Evolutionary conservation across 2,329 filamentous ascomycete genomes (phyloP).

Genomic region (Bimuria novae-zelandiae): DNA sequence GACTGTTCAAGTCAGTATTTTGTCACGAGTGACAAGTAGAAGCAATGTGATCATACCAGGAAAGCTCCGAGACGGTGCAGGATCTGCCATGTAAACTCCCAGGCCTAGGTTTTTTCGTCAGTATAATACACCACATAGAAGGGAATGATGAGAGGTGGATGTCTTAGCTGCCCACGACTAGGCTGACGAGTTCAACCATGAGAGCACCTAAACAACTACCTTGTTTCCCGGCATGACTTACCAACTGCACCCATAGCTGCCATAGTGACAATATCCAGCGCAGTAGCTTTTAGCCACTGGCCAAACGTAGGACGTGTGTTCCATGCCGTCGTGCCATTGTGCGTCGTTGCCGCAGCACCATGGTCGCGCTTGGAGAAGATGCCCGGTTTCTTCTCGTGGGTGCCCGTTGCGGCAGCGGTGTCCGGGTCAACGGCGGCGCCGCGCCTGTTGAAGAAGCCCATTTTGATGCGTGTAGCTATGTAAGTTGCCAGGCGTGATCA

Average conservation of each 20-base stretch:
- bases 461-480: constrained; percentile 19
- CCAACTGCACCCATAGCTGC: constrained; percentile 65
- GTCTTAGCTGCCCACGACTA: too few species aligned
- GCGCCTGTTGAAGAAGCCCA: constrained; percentile 48
- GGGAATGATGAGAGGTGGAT: too few species aligned
- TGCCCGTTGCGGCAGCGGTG: constrained; percentile 40
- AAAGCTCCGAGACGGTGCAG: constrained; percentile 71
- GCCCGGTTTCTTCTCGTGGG: constrained; percentile 35
- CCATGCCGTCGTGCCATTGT: constrained; percentile 23
- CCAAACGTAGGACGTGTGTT: constrained; percentile 62
- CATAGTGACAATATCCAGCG: constrained; percentile 72
- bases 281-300: constrained; percentile 70
- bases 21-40: not conserved
- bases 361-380: constrained; percentile 30
- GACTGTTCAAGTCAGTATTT: constrained; percentile 42
- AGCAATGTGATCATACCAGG: constrained; percentile 44
- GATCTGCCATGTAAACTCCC: constrained; percentile 68
- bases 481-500: not conserved
- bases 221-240: too few species aligned
- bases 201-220: too few species aligned
- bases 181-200: too few species aligned
- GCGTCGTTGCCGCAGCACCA: constrained; percentile 14
- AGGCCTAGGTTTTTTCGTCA: constrained; percentile 53
- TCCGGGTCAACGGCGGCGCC: constrained; percentile 39
- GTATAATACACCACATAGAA: too few species aligned